Conservation (phyloP, 495 filamentous ascomycete species). For the Talaromyces stipitatus region DNA sequence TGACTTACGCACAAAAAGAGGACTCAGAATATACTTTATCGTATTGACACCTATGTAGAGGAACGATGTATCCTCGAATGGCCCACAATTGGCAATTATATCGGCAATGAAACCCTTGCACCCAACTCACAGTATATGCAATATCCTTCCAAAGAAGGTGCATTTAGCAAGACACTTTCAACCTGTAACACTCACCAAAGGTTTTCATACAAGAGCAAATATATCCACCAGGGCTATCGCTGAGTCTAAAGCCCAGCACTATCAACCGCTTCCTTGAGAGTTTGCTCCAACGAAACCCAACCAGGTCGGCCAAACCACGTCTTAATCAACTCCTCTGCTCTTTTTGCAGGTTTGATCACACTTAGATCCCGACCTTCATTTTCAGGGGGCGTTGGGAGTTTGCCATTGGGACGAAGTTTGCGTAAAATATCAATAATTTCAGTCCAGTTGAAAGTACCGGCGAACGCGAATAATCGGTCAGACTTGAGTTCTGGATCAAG, state of each 20-base stretch:
- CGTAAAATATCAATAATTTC: constrained; percentile 15
- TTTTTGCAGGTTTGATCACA: constrained; percentile 8
- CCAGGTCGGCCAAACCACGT: constrained; percentile 9
- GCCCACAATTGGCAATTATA: no score
- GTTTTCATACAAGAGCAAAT: no score
- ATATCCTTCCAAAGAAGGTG: no score
- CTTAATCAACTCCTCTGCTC: constrained; percentile 14
- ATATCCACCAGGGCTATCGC: no score
- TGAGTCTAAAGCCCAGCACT: background rate
- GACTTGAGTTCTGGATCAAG: constrained; percentile 29
- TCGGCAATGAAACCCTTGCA: no score
- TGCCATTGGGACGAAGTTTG: constrained; percentile 12
- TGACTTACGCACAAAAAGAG: no score
- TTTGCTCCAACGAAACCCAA: background rate
- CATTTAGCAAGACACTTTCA: no score
- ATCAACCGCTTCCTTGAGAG: background rate
- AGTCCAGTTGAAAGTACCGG: constrained; percentile 28
- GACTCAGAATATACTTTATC: no score
- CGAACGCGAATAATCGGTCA: constrained; percentile 41
- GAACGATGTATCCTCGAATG: no score
- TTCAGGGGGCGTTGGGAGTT: constrained; percentile 15
- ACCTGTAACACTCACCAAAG: no score
- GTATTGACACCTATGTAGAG: no score
- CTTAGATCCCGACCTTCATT: constrained; percentile 15
- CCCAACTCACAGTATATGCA: no score